Evolutionary conservation across 305 asterid genomes (phyloP).

Genomic region (Rubia occidens): DNA sequence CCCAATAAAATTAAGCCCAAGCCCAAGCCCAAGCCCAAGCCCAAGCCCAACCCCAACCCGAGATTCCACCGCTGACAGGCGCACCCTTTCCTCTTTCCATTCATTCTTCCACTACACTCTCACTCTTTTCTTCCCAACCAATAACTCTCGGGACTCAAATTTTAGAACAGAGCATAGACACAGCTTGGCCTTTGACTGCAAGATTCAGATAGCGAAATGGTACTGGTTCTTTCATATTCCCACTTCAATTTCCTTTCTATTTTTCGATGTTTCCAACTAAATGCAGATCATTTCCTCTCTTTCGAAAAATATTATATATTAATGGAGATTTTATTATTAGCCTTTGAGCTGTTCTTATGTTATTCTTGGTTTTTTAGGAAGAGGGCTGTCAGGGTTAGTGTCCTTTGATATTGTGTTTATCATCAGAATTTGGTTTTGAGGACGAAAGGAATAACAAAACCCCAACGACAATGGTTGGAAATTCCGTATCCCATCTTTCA

Average conservation of each 20-base stretch:
- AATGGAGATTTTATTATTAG: background rate
- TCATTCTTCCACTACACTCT: too few relatives aligned
- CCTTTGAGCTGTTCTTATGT: slow-evolving; percentile 4
- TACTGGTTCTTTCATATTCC: background rate
- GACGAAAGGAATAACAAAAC: background rate
- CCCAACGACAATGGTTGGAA: slow-evolving; percentile 40
- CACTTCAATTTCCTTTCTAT: background rate
- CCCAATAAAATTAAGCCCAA: too few relatives aligned
- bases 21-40: too few relatives aligned
- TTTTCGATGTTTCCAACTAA: background rate
- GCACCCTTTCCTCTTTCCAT: too few relatives aligned
- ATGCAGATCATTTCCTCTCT: background rate
- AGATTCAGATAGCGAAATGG: slow-evolving; percentile 5
- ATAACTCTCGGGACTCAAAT: background rate
- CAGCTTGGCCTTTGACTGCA: slow-evolving; percentile 2
- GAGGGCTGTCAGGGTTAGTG: slow-evolving; percentile 5
- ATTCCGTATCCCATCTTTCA: slow-evolving; percentile 37
- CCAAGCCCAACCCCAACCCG: too few relatives aligned
- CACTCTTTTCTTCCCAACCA: background rate
- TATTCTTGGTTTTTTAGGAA: slow-evolving; percentile 10
- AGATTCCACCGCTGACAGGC: too few relatives aligned
- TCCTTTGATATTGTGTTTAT: slow-evolving; percentile 8
- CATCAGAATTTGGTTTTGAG: slow-evolving; percentile 6
- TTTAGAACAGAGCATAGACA: background rate
- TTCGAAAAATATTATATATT: background rate